Evolutionary conservation across 192 early-diverging fungal species (phyloP).

Genomic region (Umbelopsis isabellina): DNA sequence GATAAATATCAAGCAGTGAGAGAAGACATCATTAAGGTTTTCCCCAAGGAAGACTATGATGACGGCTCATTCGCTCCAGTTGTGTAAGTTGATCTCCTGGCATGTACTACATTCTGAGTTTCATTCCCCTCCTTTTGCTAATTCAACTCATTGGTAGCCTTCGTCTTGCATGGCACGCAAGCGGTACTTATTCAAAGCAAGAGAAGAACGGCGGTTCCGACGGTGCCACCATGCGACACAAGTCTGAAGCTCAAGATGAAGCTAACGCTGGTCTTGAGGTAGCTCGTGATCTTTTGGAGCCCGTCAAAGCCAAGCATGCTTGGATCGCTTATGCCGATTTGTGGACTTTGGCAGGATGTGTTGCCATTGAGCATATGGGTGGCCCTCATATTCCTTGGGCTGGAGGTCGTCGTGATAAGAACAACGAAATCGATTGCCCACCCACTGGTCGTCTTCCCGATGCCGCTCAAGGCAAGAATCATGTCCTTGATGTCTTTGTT

Average conservation of each 20-base stretch:
- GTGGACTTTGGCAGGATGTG: constrained; percentile 75
- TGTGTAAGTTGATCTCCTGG: constrained; percentile 38
- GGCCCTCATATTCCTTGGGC: constrained; percentile 73
- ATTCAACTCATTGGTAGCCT: constrained; percentile 22
- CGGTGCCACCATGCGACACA: constrained; percentile 71
- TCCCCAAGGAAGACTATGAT: constrained; percentile 44
- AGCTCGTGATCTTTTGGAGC: constrained; percentile 57
- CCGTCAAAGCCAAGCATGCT: constrained; percentile 63
- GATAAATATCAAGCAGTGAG: constrained; percentile 48
- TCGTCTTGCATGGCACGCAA: constrained; percentile 64
- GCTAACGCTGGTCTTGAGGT: constrained; percentile 66
- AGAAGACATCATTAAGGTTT: constrained; percentile 41
- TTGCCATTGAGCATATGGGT: constrained; percentile 71
- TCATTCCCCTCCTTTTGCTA: background rate
- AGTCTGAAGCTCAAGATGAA: constrained; percentile 61
- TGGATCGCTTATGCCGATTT: constrained; percentile 75
- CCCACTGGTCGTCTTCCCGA: constrained; percentile 73
- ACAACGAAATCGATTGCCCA: constrained; percentile 52
- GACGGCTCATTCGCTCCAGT: constrained; percentile 75
- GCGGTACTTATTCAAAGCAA: constrained; percentile 67
- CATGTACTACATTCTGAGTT: constrained; percentile 42
- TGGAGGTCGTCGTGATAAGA: constrained; percentile 54
- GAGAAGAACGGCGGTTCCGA: constrained; percentile 63
- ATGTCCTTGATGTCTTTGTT: constrained; percentile 62
- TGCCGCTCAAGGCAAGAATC: constrained; percentile 57